Evolutionary conservation across 108 stramenopile species (phyloP).

Genomic region (Cyclotella atomus): DNA sequence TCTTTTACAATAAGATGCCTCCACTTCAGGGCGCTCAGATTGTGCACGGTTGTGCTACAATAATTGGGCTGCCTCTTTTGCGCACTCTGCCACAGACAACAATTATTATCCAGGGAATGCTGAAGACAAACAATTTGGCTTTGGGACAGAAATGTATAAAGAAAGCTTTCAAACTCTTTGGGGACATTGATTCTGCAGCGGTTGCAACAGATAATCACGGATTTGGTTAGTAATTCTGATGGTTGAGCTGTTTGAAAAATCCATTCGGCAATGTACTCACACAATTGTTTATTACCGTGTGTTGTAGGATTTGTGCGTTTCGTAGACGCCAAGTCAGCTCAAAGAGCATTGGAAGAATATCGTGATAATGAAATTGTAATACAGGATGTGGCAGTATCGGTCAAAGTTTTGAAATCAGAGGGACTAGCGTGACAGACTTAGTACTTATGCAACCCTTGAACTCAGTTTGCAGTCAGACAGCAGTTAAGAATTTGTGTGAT

Average conservation of each 20-base stretch:
- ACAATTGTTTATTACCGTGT: neutral
- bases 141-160: slow-evolving; percentile 48
- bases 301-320: slow-evolving; percentile 69
- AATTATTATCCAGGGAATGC: slow-evolving; percentile 79
- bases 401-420: slow-evolving; percentile 69
- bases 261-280: neutral
- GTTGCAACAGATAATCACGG: slow-evolving; percentile 72
- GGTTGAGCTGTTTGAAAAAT: neutral
- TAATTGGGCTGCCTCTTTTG: slow-evolving; percentile 78
- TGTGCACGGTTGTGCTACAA: slow-evolving; percentile 78
- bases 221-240: slow-evolving; percentile 58
- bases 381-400: slow-evolving; percentile 83
- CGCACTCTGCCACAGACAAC: slow-evolving; percentile 65
- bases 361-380: slow-evolving; percentile 76
- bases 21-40: slow-evolving; percentile 76
- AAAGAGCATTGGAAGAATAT: slow-evolving; percentile 61
- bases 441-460: no score
- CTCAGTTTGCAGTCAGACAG: no score
- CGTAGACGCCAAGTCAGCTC: slow-evolving; percentile 61
- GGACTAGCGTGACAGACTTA: no score
- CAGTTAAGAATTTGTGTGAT: no score
- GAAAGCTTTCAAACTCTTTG: slow-evolving; percentile 69
- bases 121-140: slow-evolving; percentile 58
- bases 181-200: slow-evolving; percentile 73
- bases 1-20: slow-evolving; percentile 53